Percentiles rank a stretch among this genome's conserved stretches.
These are phyloP conservation scores for Aspergillus unguis DNA, from an alignment of 2,329 filamentous ascomycete species.

Conservation along the genomic window DNA sequence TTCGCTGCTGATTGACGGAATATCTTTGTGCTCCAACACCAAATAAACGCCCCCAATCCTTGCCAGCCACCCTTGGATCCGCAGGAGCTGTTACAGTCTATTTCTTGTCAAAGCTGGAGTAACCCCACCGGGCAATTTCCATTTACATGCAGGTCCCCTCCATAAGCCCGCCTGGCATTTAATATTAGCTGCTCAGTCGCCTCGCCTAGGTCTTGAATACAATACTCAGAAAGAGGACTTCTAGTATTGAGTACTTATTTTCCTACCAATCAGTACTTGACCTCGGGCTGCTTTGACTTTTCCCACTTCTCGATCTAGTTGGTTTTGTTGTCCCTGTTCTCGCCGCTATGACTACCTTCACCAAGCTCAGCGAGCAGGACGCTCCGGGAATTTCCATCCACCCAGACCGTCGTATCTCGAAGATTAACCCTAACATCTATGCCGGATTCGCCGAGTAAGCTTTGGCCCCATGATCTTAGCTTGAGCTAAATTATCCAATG, in stretches of 20 bases:
- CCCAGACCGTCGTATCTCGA: conserved; percentile 62
- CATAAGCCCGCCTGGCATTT: conserved; percentile 17
- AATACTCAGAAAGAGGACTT: conserved; percentile 6
- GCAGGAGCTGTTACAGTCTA: conserved; percentile 3
- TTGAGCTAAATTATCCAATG: not conserved
- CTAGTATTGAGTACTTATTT: conserved; percentile 5
- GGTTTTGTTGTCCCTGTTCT: conserved; percentile 1
- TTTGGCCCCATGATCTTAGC: not conserved
- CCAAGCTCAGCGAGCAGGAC: conserved; percentile 60
- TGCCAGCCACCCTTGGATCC: not conserved
- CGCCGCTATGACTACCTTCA: conserved; percentile 67
- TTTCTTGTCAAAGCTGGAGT: conserved; percentile 10
- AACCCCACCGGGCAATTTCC: conserved; percentile 34
- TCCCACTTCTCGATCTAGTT: not conserved
- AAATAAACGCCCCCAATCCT: conserved; percentile 14
- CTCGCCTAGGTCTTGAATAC: conserved; percentile 7
- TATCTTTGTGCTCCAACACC: conserved; percentile 17
- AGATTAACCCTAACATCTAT: conserved; percentile 78
- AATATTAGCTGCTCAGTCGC: conserved; percentile 18
- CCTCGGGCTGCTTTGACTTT: not conserved
- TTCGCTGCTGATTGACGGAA: conserved; percentile 24
- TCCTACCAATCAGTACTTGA: conserved; percentile 12
- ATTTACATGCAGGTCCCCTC: conserved; percentile 17
- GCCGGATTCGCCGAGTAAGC: conserved; percentile 78
- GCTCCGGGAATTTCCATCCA: conserved; percentile 65